phyloP scores from a whole-genome alignment of 768 basidiomycete genomes.

The Boletellus ananiceps region DNA sequence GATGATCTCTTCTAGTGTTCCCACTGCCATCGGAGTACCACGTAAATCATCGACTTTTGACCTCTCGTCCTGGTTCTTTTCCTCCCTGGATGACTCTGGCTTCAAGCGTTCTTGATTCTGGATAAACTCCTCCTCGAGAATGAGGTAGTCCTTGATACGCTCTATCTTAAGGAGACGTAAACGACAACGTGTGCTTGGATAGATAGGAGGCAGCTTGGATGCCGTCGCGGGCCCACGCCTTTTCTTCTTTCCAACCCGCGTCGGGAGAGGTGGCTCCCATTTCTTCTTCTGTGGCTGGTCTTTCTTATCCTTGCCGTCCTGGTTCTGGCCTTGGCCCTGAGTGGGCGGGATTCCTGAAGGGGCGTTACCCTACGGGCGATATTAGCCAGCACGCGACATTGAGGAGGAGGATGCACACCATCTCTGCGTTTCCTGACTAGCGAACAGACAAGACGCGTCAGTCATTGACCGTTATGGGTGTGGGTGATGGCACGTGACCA shows the following conservation, averaged over 20 bases:
- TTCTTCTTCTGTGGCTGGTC: slow-evolving; percentile 67
- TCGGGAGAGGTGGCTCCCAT: slow-evolving; percentile 97
- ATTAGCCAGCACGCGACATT: slow-evolving; percentile 4
- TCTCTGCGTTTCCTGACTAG: slow-evolving; percentile 10
- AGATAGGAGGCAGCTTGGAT: slow-evolving; percentile 88
- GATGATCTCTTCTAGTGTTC: slow-evolving; percentile 95
- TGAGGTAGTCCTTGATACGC: slow-evolving; percentile 95
- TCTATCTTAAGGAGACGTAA: slow-evolving; percentile 95
- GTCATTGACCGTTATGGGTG: slow-evolving; percentile 37
- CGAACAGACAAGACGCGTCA: slow-evolving; percentile 44
- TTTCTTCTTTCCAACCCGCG: slow-evolving; percentile 97
- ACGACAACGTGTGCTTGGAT: slow-evolving; percentile 91
- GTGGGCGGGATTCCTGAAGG: slow-evolving; percentile 52
- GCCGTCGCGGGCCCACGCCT: slow-evolving; percentile 84
- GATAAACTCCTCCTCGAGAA: slow-evolving; percentile 94
- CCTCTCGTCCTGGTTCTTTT: slow-evolving; percentile 93
- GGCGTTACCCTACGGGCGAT: slow-evolving; percentile 60
- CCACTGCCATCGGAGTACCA: slow-evolving; percentile 97
- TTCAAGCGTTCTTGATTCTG: slow-evolving; percentile 88
- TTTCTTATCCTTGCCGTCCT: slow-evolving; percentile 40
- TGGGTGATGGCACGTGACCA: slow-evolving; percentile 23
- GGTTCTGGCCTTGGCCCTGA: slow-evolving; percentile 43
- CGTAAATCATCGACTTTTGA: slow-evolving; percentile 91
- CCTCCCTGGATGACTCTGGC: slow-evolving; percentile 82
- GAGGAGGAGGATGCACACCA: slow-evolving; percentile 18